These are phyloP conservation scores for Colletotrichum sp. DNA, from an alignment of 2,329 filamentous ascomycete genomes.

Conservation along the genomic window DNA sequence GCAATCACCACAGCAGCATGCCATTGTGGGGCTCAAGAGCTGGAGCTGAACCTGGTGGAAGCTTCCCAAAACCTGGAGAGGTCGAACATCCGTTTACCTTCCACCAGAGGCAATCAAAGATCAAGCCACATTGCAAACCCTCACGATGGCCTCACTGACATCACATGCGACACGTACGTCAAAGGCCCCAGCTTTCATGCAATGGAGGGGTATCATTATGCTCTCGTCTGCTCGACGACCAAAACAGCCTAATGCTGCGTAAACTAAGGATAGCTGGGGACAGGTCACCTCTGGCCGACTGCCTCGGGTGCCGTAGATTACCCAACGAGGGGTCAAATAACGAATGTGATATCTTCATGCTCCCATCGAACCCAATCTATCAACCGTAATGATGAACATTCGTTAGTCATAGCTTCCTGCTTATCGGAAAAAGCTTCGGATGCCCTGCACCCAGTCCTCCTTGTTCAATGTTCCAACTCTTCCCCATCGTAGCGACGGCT, in stretches of 20 bases:
- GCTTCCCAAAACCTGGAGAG: neutral
- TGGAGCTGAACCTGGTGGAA: neutral
- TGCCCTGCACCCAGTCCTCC: constrained; percentile 41
- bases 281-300: neutral
- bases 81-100: neutral
- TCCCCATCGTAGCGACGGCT: constrained; percentile 39
- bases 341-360: neutral
- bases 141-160: constrained; percentile 11
- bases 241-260: neutral
- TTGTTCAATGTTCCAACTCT: constrained; percentile 40
- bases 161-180: neutral
- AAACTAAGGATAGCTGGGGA: neutral
- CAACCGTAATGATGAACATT: neutral
- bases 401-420: neutral
- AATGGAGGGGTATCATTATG: constrained; percentile 19
- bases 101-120: neutral
- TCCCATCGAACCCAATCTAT: neutral
- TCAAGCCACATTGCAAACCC: neutral
- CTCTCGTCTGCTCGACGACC: constrained; percentile 1
- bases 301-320: neutral
- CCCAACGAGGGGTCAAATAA: neutral
- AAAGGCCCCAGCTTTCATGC: neutral
- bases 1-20: neutral
- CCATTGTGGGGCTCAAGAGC: neutral
- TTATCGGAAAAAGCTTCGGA: constrained; percentile 51